Conservation (phyloP, 257 asterid species). For the Solanum clarkiae region DNA sequence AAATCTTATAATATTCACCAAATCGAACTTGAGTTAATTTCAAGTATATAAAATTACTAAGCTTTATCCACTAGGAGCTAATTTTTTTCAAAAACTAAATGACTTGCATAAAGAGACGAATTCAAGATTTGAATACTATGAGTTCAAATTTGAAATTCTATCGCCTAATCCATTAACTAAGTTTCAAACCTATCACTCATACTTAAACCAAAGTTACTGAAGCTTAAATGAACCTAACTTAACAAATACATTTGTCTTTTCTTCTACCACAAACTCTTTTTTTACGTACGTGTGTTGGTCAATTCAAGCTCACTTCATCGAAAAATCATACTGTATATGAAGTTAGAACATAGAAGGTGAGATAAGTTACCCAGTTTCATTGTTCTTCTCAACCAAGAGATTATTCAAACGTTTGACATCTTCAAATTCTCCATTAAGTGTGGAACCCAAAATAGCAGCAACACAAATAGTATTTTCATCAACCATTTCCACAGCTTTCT, state of each 20-base stretch:
- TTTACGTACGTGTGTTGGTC: not conserved
- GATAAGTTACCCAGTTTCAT: conserved; percentile 5
- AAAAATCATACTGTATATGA: not conserved
- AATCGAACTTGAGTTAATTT: not conserved
- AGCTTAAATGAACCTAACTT: not conserved
- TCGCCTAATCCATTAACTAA: not conserved
- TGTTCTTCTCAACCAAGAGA: conserved; percentile 13
- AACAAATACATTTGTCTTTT: not conserved
- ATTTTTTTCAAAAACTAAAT: not conserved
- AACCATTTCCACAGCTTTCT: conserved; percentile 15
- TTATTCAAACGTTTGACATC: conserved; percentile 16
- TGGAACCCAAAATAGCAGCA: conserved; percentile 18
- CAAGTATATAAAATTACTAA: not conserved
- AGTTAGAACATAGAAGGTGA: not conserved
- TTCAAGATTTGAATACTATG: not conserved
- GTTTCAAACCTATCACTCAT: not conserved
- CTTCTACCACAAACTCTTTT: not conserved
- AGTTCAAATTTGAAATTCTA: not conserved
- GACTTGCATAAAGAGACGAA: not conserved
- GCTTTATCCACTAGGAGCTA: not conserved
- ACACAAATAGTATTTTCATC: conserved; percentile 18
- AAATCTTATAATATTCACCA: not conserved
- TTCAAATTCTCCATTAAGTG: conserved; percentile 21
- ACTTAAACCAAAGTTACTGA: not conserved
- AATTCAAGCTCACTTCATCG: not conserved